Base-by-base conservation (phyloP, 2,329 filamentous ascomycete genomes). In the Sporothrix brunneoviolacea region DNA sequence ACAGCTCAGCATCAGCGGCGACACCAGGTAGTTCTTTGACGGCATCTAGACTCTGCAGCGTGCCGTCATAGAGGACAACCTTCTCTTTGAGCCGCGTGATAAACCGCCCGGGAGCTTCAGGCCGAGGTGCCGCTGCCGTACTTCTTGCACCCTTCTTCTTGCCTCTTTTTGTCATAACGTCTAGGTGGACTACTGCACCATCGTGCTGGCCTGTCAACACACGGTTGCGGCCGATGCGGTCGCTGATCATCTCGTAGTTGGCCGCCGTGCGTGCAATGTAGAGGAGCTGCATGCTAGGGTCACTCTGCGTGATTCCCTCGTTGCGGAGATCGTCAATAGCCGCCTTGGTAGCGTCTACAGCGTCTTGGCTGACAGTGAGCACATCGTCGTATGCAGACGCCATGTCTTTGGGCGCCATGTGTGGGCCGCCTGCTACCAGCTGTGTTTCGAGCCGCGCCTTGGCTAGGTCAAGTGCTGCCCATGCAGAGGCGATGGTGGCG, bases 251-350 rank as follows among this genome's bases (percentile, higher is more conserved):
- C 58, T 88, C 88, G 65, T 95, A 97, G 67, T 93, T 95, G 51
- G 97, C 88, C 2, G 91, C 90, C 0, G 94, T 94, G 54, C 87
- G 85, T 4, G 91, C 95, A 52, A 98, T 86, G 58, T 95, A 91
- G 40, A 98, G 72, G 59, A 90, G 84, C 68, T 98, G 93, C 83
- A 98, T 90, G 51, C 89, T 82, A 32, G 81, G 71, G 62, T 98
- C 91, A 51, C 88, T 83, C 64, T 89, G 87, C 19, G 88, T 79
- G 13, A 95, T 80, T 1, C 89, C 87, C 64, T 98, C 93, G 53
- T 79, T 83, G 45, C 81, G 80, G 51, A 96, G 73, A 65, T 97
- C 93, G 57, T 97, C 91, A 53, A 96, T 95, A 10, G 90, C 90
- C 59, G 86, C 83, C 67, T 95, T 94, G 1, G 91, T 93, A 5